Evolutionary conservation across 352 stramenopile genomes (phyloP).

Genomic region (Globisporangium nunn): DNA sequence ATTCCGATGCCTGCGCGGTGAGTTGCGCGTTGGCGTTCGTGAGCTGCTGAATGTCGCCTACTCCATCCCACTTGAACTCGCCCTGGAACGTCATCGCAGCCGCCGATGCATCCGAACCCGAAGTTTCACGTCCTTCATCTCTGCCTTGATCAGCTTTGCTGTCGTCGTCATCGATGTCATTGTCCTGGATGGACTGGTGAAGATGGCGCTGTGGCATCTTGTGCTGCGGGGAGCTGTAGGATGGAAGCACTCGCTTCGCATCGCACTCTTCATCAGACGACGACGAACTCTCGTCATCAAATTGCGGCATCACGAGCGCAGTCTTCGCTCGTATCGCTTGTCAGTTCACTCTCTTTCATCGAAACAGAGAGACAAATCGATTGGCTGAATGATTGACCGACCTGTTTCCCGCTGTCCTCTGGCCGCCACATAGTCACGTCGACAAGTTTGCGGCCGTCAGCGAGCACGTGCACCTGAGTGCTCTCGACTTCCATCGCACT

Average conservation of each 20-base stretch:
- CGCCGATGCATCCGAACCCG: not conserved
- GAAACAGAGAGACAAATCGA: not conserved
- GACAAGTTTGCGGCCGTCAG: conserved; percentile 47
- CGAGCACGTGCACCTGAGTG: conserved; percentile 26
- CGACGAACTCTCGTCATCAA: conserved; percentile 56
- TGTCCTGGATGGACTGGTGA: not conserved
- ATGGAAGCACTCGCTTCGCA: not conserved
- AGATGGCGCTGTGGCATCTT: conserved; percentile 7
- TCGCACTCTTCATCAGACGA: conserved; percentile 26
- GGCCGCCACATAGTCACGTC: conserved; percentile 40
- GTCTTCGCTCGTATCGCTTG: conserved; percentile 8
- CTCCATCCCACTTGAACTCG: conserved; percentile 36
- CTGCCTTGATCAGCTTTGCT: conserved; percentile 1
- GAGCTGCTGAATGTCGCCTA: conserved; percentile 54
- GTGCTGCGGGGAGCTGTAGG: conserved; percentile 2
- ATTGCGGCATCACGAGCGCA: conserved; percentile 50
- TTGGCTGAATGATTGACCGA: not conserved
- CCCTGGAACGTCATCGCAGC: conserved; percentile 11
- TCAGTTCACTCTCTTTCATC: not conserved
- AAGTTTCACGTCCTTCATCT: not conserved
- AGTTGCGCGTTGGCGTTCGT: conserved; percentile 51
- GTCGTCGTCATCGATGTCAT: conserved; percentile 19
- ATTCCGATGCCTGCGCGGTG: conserved; percentile 28
- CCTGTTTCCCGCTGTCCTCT: conserved; percentile 1
- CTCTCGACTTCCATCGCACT: conserved; percentile 47